phyloP scores from a whole-genome alignment of 176 grass and related monocot species.

The Eleusine coracana region DNA sequence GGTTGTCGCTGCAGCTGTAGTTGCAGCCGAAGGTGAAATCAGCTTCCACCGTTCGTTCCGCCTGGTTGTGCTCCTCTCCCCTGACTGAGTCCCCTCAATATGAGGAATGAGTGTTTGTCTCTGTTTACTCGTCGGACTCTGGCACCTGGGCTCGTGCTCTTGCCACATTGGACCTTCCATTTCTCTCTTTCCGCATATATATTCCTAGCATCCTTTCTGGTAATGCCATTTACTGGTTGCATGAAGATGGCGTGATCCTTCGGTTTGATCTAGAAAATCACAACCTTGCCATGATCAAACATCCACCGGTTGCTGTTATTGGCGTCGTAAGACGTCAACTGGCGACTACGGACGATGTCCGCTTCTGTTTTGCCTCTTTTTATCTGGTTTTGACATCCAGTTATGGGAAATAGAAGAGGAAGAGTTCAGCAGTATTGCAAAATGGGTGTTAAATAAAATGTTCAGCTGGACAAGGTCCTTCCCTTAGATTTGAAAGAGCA shows the following conservation, averaged over 20 bases:
- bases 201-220: neutral
- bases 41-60: too few relatives aligned
- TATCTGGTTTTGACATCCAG: neutral
- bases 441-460: neutral
- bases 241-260: neutral
- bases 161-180: neutral
- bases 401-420: neutral
- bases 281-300: neutral
- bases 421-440: neutral
- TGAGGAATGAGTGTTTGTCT: neutral
- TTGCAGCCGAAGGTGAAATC: too few relatives aligned
- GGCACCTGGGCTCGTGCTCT: neutral
- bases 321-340: too few relatives aligned
- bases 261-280: neutral
- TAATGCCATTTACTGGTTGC: neutral
- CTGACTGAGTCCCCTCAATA: too few relatives aligned
- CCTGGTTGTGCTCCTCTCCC: too few relatives aligned
- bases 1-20: too few relatives aligned
- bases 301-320: neutral
- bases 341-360: neutral
- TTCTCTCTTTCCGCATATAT: neutral
- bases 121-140: neutral
- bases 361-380: neutral
- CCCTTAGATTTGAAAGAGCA: neutral
- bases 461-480: neutral